A percentile compares a stretch with the other conserved stretches of the same genome.
phyloP scores from a whole-genome alignment of 495 filamentous ascomycete genomes.

The Penicillium antarcticum region DNA sequence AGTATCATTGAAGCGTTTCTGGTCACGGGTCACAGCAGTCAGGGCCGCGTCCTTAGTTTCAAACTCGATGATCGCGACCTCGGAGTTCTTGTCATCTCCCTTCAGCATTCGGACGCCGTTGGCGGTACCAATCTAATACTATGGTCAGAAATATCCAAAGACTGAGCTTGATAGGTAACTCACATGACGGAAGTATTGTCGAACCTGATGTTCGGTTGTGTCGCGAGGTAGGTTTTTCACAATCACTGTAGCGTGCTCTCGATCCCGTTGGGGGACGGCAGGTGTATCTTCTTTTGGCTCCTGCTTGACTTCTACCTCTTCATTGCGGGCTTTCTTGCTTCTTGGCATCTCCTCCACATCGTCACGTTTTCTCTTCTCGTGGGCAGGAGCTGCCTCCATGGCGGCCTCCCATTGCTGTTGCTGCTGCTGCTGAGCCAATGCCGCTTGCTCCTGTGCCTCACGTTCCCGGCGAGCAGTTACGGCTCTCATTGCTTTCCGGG shows the following conservation, averaged over 20 bases:
- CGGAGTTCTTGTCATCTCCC: constrained; percentile 54
- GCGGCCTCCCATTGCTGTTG: constrained; percentile 22
- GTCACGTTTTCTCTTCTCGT: constrained; percentile 70
- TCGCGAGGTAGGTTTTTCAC: constrained; percentile 69
- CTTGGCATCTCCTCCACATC: constrained; percentile 33
- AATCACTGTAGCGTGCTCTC: constrained; percentile 83
- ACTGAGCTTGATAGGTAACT: constrained; percentile 16
- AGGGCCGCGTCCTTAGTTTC: constrained; percentile 72
- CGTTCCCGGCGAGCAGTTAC: constrained; percentile 63
- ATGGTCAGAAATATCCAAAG: constrained; percentile 15
- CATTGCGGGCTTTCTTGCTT: constrained; percentile 3
- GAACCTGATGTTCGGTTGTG: constrained; percentile 66
- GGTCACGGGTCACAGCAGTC: constrained; percentile 73
- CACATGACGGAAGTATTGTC: constrained; percentile 84
- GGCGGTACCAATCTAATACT: constrained; percentile 65
- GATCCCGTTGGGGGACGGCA: constrained; percentile 64
- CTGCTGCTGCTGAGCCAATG: constrained; percentile 33
- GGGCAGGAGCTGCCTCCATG: constrained; percentile 25
- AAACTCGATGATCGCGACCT: constrained; percentile 81
- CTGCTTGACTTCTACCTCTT: constrained; percentile 44
- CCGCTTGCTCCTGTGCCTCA: constrained; percentile 58
- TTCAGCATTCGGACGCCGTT: constrained; percentile 65
- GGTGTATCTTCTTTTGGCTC: constrained; percentile 47
- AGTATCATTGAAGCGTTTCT: constrained; percentile 65
- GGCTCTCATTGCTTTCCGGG: constrained; percentile 59